Evolutionary conservation across 2,329 filamentous ascomycete species (phyloP), one percentile per base, ranked within the genome.

Genomic region (Arachnomyces sp.): DNA sequence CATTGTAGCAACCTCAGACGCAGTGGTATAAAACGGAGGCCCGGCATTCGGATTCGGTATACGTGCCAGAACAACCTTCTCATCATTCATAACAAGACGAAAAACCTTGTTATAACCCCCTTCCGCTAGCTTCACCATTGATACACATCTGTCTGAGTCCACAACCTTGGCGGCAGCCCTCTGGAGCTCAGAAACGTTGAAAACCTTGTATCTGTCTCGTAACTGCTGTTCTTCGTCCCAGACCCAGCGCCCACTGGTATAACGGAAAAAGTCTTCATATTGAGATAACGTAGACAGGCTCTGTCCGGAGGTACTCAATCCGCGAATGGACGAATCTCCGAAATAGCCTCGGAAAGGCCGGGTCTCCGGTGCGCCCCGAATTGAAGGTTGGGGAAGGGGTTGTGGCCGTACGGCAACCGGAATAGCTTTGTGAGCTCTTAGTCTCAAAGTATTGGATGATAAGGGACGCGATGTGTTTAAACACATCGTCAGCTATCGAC

Each of bases 31-130:
- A 16, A 29, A 34, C 25, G 28, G 14, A 4, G 42, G 44, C 9
- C 43, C 43, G 11, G 40, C 35, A 39, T 41, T 43, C 14, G 46
- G 44, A 37, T 43, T 18, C 4, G 44, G 33, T 13, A 46, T 43
- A 29, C 47, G 40, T 20, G 34, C 40, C 28, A 55, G 53, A 28
- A 53, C 53, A 32, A 50, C 49, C 1, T 43, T 50, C 1, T 49
- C 54, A 30, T 52, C 38, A 36, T 48, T 40, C 48, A 50, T 50
- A 2, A 47, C 41, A 36, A 62, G 44, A 4, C 49, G 37, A 47
- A 61, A 61, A 15, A 54, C 51, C 41, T 65, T 65, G 48, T 59
- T 65, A 44, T 54, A 64, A 28, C 52, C 53, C 31, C 61, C 61
- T 52, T 66, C 60, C 6, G 49, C 56, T 8, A 64, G 38, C 44